These are phyloP conservation scores for Candida coquimbonensis DNA, from an alignment of 805 yeast genomes.

Conservation along the genomic window DNA sequence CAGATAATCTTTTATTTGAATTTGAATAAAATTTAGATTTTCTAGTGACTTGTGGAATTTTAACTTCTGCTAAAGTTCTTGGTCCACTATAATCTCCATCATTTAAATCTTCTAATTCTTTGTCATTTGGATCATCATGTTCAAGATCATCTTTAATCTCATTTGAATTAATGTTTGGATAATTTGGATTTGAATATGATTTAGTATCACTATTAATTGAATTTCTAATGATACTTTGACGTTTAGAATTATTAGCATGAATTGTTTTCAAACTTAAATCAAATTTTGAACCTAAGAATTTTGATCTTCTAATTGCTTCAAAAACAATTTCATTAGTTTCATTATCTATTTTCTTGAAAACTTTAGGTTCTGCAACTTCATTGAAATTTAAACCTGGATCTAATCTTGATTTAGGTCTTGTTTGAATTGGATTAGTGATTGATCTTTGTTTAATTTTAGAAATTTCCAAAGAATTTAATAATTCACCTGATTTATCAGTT, in stretches of 20 bases:
- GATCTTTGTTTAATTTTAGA: constrained; percentile 30
- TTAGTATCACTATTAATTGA: constrained; percentile 11
- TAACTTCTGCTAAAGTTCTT: constrained; percentile 51
- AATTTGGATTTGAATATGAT: constrained; percentile 11
- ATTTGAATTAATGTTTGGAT: constrained; percentile 13
- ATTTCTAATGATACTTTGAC: constrained; percentile 7
- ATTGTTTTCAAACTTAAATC: constrained; percentile 26
- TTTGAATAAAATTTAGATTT: constrained; percentile 55
- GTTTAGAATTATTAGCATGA: no score
- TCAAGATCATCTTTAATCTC: neutral
- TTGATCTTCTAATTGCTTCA: constrained; percentile 38
- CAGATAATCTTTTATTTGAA: constrained; percentile 61
- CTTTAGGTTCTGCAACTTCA: constrained; percentile 10
- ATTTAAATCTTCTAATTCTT: neutral
- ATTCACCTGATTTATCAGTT: constrained; percentile 11
- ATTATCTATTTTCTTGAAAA: constrained; percentile 13
- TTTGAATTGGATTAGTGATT: constrained; percentile 28
- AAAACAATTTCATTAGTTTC: constrained; percentile 25
- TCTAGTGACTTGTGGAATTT: constrained; percentile 66
- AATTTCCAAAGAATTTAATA: constrained; percentile 22
- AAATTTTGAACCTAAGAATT: constrained; percentile 35
- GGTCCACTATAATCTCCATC: constrained; percentile 27
- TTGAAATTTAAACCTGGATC: constrained; percentile 34
- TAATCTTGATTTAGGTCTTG: constrained; percentile 36
- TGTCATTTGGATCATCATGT: constrained; percentile 6